Evolutionary conservation across 768 basidiomycete genomes (phyloP).

Genomic region (Amyloporia xantha): DNA sequence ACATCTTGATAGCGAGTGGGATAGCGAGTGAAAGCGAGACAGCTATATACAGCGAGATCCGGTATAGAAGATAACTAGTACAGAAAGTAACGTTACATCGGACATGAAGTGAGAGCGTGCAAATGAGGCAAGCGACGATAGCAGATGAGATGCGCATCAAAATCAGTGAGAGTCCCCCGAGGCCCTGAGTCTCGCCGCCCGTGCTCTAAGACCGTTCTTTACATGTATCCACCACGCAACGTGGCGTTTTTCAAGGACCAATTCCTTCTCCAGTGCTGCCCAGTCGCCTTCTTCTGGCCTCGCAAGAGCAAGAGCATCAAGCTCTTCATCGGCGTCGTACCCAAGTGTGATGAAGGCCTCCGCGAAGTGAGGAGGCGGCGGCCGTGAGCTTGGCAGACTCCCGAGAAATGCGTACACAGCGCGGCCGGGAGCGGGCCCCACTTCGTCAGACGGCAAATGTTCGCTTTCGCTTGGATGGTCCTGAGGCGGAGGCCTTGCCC

Average conservation of each 20-base stretch:
- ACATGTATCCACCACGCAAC: slow-evolving; percentile 1
- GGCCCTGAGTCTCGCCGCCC: not conserved
- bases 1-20: too few relatives aligned
- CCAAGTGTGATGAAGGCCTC: not conserved
- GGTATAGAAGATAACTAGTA: too few relatives aligned
- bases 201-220: not conserved
- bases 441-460: too few relatives aligned
- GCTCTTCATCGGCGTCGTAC: not conserved
- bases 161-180: too few relatives aligned
- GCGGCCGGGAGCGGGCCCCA: not conserved
- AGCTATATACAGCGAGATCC: too few relatives aligned
- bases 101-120: too few relatives aligned
- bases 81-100: too few relatives aligned
- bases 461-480: not conserved
- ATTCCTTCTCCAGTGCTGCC: not conserved
- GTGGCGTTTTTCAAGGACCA: not conserved
- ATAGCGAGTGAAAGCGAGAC: too few relatives aligned
- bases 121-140: too few relatives aligned
- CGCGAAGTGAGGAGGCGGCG: slow-evolving; percentile 2
- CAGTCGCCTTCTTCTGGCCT: not conserved
- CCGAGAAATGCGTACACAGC: not conserved
- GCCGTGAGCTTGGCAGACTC: not conserved
- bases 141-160: too few relatives aligned
- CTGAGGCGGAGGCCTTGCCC: not conserved
- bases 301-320: not conserved